A percentile compares a stretch with the other conserved stretches of the same genome.
phyloP scores from a whole-genome alignment of 2,329 filamentous ascomycete genomes.

The Colletotrichum filicis region DNA sequence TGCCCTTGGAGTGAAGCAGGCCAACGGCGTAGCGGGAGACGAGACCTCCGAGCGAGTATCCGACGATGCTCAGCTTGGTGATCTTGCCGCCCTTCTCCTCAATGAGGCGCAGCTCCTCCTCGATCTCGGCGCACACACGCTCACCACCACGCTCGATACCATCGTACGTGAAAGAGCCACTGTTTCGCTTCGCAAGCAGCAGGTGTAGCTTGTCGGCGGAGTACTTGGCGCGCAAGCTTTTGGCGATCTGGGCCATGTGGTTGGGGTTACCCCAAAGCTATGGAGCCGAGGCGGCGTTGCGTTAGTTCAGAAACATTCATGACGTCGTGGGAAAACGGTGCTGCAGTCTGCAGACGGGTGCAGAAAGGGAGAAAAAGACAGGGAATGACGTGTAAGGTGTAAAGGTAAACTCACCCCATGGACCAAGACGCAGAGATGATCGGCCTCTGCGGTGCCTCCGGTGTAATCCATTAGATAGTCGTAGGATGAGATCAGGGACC shows the following conservation, averaged over 20 bases:
- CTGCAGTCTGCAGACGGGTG: neutral
- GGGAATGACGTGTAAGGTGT: slow-evolving; percentile 6
- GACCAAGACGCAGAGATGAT: slow-evolving; percentile 81
- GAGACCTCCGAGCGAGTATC: slow-evolving; percentile 90
- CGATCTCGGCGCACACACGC: slow-evolving; percentile 74
- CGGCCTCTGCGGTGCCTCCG: slow-evolving; percentile 64
- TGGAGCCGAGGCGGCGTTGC: slow-evolving; percentile 33
- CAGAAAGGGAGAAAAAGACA: slow-evolving; percentile 7
- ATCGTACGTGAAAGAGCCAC: slow-evolving; percentile 78
- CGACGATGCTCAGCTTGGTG: slow-evolving; percentile 85
- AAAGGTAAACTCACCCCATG: slow-evolving; percentile 70
- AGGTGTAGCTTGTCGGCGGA: slow-evolving; percentile 74
- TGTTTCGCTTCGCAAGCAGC: slow-evolving; percentile 77
- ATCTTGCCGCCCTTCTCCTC: slow-evolving; percentile 75
- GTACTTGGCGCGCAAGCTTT: slow-evolving; percentile 70
- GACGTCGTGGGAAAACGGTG: slow-evolving; percentile 19
- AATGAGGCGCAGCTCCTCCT: slow-evolving; percentile 68
- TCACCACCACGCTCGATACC: slow-evolving; percentile 76
- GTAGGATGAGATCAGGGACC: slow-evolving; percentile 44
- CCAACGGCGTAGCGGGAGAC: slow-evolving; percentile 89
- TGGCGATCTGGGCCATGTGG: slow-evolving; percentile 77
- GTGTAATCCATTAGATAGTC: slow-evolving; percentile 55
- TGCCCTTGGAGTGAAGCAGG: slow-evolving; percentile 81
- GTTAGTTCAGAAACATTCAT: slow-evolving; percentile 41
- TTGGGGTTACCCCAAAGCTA: slow-evolving; percentile 83